Percentiles rank a stretch among this genome's conserved stretches.
Conservation (phyloP, 805 yeast genomes). For the Starmerella asiatica region DNA sequence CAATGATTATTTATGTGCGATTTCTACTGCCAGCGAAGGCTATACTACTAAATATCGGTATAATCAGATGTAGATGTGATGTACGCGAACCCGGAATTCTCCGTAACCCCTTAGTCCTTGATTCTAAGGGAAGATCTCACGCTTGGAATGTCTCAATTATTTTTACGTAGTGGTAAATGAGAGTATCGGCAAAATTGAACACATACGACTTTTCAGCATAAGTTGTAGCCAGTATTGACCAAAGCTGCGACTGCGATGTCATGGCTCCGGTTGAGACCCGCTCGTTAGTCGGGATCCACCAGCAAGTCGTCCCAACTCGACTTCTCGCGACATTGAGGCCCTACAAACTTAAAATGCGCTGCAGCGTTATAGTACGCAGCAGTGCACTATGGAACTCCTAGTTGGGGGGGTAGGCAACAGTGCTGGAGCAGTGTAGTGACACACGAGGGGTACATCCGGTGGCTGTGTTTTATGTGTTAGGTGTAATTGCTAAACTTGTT, state of each 20-base stretch:
- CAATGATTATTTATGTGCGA: too few species aligned
- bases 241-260: conserved; percentile 50
- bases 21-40: too few species aligned
- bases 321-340: conserved; percentile 75
- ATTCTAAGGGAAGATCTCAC: too few species aligned
- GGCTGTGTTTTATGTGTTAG: conserved; percentile 41
- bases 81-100: too few species aligned
- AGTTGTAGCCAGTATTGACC: conserved; percentile 46
- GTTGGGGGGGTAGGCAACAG: conserved; percentile 27
- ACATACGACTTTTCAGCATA: conserved; percentile 41
- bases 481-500: conserved; percentile 23
- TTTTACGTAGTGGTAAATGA: too few species aligned
- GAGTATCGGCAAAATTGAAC: conserved; percentile 64
- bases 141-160: too few species aligned
- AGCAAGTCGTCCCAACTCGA: conserved; percentile 51
- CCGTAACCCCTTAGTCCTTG: too few species aligned
- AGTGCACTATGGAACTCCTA: conserved; percentile 42
- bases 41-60: too few species aligned
- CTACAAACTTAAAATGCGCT: conserved; percentile 73
- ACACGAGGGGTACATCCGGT: conserved; percentile 50
- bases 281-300: conserved; percentile 31
- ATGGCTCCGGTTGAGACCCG: too few species aligned
- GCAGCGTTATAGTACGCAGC: conserved; percentile 33
- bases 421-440: conserved; percentile 44
- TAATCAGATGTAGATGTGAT: too few species aligned